Percentiles rank a stretch among this genome's conserved stretches.
Conservation (phyloP, 2,329 filamentous ascomycete genomes). For the Hypoxylon sp. region DNA sequence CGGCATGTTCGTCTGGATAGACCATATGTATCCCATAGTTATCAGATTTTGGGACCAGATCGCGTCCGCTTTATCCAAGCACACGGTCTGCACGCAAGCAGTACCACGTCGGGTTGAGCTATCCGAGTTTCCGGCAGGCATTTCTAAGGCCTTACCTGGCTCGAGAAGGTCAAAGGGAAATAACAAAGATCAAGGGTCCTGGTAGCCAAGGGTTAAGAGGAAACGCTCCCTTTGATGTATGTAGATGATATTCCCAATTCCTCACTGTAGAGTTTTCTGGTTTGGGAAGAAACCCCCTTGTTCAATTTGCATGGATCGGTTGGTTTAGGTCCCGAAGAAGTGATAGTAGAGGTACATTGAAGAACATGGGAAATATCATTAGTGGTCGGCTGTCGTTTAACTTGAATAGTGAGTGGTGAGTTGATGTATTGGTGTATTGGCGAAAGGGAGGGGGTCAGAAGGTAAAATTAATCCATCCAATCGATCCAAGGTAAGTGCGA, state of each 20-base stretch:
- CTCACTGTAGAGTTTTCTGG: constrained; percentile 4
- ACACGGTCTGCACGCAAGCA: constrained; percentile 35
- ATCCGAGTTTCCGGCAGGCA: constrained; percentile 43
- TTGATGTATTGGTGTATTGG: constrained; percentile 5
- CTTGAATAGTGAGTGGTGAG: constrained; percentile 18
- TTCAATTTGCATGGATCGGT: constrained; percentile 27
- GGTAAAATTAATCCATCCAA: constrained; percentile 33
- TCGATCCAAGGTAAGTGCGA: constrained; percentile 6
- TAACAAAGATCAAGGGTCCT: constrained; percentile 14
- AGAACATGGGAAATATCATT: constrained; percentile 8
- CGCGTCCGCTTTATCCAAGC: constrained; percentile 33
- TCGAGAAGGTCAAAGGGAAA: constrained; percentile 16
- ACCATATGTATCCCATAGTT: constrained; percentile 19
- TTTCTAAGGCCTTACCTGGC: constrained; percentile 17
- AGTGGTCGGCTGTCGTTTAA: constrained; percentile 31
- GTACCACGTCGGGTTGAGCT: constrained; percentile 32
- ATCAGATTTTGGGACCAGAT: constrained; percentile 42
- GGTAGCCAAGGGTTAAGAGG: constrained; percentile 9
- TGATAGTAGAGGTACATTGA: constrained; percentile 3
- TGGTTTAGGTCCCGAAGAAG: constrained; percentile 25
- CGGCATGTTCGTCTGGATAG: constrained; percentile 27
- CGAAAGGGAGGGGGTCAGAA: constrained; percentile 24
- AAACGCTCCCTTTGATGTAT: constrained; percentile 9
- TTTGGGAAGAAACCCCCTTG: constrained; percentile 10
- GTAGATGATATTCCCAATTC: constrained; percentile 15